phyloP scores from a whole-genome alignment of 495 filamentous ascomycete genomes.

The Astrocystis sublimbata region DNA sequence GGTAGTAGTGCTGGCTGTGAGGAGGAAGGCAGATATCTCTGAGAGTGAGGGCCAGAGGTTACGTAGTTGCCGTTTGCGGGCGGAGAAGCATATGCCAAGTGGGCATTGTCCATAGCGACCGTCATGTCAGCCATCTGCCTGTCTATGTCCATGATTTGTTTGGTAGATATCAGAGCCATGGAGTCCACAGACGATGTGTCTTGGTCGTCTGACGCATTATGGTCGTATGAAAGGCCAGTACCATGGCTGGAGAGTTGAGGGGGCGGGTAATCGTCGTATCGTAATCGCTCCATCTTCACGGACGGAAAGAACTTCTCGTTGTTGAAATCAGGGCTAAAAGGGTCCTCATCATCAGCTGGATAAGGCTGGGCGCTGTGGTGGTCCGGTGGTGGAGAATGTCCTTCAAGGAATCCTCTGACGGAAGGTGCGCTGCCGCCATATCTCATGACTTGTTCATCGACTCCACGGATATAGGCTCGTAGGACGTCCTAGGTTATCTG shows the following conservation, averaged over 20 bases:
- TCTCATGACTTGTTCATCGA: constrained; percentile 41
- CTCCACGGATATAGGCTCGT: constrained; percentile 55
- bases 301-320: constrained; percentile 45
- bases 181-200: constrained; percentile 28
- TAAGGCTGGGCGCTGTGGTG: constrained; percentile 24
- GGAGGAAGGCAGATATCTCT: constrained; percentile 27
- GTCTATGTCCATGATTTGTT: constrained; percentile 46
- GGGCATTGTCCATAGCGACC: constrained; percentile 33
- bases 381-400: constrained; percentile 21
- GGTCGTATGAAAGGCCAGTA: constrained; percentile 38
- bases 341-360: constrained; percentile 27
- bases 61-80: constrained; percentile 20
- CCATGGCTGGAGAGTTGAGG: not conserved
- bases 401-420: constrained; percentile 42
- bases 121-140: constrained; percentile 31
- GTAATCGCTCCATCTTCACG: constrained; percentile 39
- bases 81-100: constrained; percentile 23
- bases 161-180: constrained; percentile 47
- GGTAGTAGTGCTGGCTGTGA: constrained; percentile 27
- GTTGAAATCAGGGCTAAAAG: constrained; percentile 30
- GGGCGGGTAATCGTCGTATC: constrained; percentile 27
- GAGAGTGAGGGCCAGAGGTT: constrained; percentile 15
- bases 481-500: constrained; percentile 49
- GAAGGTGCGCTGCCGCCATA: constrained; percentile 41
- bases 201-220: constrained; percentile 33